Evolutionary conservation across 2,329 filamentous ascomycete species (phyloP).

Genomic region (Cladobotryum mycophilum): DNA sequence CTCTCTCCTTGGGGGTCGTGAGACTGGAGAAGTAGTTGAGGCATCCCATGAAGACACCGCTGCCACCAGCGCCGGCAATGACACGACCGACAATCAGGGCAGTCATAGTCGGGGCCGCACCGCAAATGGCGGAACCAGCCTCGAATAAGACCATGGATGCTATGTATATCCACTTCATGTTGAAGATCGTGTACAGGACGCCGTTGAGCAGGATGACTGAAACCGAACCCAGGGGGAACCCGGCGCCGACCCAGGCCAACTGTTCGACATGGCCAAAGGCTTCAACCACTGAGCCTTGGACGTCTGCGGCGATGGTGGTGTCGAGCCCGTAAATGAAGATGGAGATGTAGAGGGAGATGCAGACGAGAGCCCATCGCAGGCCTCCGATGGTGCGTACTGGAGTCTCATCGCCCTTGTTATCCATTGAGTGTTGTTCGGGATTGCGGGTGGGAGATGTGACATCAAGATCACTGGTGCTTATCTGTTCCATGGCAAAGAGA

Average conservation of each 20-base stretch:
- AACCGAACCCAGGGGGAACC: slow-evolving; percentile 36
- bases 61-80: slow-evolving; percentile 35
- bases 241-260: slow-evolving; percentile 35
- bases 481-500: too few species aligned
- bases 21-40: slow-evolving; percentile 8
- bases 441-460: too few species aligned
- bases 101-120: slow-evolving; percentile 36
- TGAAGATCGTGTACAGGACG: slow-evolving; percentile 36
- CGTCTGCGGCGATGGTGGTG: slow-evolving; percentile 45
- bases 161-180: slow-evolving; percentile 36
- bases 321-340: slow-evolving; percentile 20
- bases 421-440: too few species aligned
- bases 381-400: neutral
- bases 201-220: slow-evolving; percentile 31
- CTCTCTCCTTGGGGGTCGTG: slow-evolving; percentile 21
- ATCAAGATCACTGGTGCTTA: too few species aligned
- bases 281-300: slow-evolving; percentile 37
- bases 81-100: slow-evolving; percentile 40
- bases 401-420: too few species aligned
- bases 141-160: slow-evolving; percentile 20
- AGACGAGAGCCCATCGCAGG: slow-evolving; percentile 8
- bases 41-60: slow-evolving; percentile 32
- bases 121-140: slow-evolving; percentile 30
- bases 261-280: slow-evolving; percentile 30
- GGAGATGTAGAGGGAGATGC: slow-evolving; percentile 5